Conservation (phyloP, 2,329 filamentous ascomycete species). For the Phialophora macrospora region DNA sequence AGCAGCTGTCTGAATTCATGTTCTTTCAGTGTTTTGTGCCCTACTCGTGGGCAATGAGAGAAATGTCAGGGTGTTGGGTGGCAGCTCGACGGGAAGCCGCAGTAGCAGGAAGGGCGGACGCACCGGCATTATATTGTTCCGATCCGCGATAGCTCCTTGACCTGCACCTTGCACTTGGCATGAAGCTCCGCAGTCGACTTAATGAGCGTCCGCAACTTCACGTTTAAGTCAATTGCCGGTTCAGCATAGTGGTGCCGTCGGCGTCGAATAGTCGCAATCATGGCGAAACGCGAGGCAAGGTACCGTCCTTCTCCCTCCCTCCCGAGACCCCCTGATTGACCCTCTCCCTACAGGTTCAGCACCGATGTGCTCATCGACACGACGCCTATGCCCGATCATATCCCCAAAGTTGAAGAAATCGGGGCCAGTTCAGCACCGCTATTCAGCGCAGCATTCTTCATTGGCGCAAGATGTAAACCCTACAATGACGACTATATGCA, state of each 20-base stretch:
- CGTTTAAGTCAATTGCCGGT: background rate
- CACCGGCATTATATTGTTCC: background rate
- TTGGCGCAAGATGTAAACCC: conserved; percentile 88
- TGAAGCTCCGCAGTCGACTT: conserved; percentile 38
- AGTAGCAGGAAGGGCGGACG: background rate
- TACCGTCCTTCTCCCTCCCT: conserved; percentile 6
- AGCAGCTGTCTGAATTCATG: background rate
- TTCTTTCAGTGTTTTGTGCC: background rate
- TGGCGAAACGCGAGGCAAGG: conserved; percentile 37
- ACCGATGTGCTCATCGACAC: conserved; percentile 93
- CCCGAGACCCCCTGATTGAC: background rate
- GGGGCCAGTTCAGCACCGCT: conserved; percentile 91
- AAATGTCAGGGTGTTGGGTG: background rate
- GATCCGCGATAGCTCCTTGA: background rate
- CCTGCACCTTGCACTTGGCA: conserved; percentile 13
- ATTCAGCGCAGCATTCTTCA: conserved; percentile 92
- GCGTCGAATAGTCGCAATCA: conserved; percentile 24
- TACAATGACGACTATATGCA: conserved; percentile 99
- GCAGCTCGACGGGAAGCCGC: background rate
- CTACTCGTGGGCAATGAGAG: background rate
- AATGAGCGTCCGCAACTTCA: conserved; percentile 9
- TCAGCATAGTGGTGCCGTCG: conserved; percentile 1
- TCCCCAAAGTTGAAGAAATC: conserved; percentile 92
- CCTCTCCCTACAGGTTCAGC: conserved; percentile 72
- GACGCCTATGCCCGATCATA: conserved; percentile 87